phyloP scores from a whole-genome alignment of 805 yeast species.

The Saturnispora gosingensis region DNA sequence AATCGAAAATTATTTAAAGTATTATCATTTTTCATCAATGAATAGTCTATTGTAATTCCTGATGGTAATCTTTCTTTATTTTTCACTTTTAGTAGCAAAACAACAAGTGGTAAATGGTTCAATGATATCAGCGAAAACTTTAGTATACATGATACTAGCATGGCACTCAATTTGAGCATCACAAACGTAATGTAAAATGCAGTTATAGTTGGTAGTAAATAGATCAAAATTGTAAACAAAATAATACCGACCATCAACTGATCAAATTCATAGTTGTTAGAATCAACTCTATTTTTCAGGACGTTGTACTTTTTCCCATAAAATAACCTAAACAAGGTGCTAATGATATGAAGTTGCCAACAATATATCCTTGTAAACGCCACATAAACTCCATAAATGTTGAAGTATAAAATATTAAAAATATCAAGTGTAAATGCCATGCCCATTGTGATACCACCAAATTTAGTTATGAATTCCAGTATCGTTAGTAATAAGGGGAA shows the following conservation, averaged over 20 bases:
- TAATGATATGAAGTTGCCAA: slow-evolving; percentile 60
- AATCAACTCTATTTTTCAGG: slow-evolving; percentile 77
- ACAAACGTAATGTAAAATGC: slow-evolving; percentile 79
- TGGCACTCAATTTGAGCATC: slow-evolving; percentile 41
- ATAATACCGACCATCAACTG: slow-evolving; percentile 84
- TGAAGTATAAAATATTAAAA: slow-evolving; percentile 53
- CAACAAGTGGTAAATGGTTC: slow-evolving; percentile 84
- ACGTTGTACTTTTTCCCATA: slow-evolving; percentile 84
- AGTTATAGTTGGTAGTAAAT: slow-evolving; percentile 76
- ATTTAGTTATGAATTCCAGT: slow-evolving; percentile 14
- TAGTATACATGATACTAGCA: slow-evolving; percentile 39
- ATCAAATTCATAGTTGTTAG: slow-evolving; percentile 74
- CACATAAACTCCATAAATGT: slow-evolving; percentile 66
- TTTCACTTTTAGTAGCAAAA: slow-evolving; percentile 66
- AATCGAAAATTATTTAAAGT: slow-evolving; percentile 15
- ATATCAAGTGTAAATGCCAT: slow-evolving; percentile 60
- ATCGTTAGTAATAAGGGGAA: slow-evolving; percentile 12
- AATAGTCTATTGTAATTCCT: slow-evolving; percentile 33
- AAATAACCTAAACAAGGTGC: slow-evolving; percentile 73
- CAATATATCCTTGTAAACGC: slow-evolving; percentile 72
- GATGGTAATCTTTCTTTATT: slow-evolving; percentile 60
- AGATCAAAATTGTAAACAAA: slow-evolving; percentile 67
- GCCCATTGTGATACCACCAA: slow-evolving; percentile 58
- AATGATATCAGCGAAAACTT: slow-evolving; percentile 55
- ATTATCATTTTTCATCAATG: neutral